These are phyloP conservation scores for Blyttiomyces sp. DNA, from an alignment of 371 early-diverging fungal species.

Conservation along the genomic window DNA sequence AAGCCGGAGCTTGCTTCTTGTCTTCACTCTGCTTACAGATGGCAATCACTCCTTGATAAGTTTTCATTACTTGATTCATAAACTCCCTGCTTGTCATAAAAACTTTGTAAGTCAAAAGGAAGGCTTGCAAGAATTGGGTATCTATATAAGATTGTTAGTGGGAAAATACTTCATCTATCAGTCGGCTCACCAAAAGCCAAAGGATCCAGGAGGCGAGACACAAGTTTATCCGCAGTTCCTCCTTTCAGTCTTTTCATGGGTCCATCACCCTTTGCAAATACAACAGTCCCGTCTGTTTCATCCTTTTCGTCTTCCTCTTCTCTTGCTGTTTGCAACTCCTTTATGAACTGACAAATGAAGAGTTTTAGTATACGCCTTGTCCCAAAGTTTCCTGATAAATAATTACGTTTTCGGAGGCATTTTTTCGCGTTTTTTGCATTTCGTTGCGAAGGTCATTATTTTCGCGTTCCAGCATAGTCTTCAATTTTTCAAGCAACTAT, in stretches of 20 bases:
- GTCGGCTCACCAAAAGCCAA: conserved; percentile 35
- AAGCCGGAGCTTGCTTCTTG: conserved; percentile 19
- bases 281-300: conserved; percentile 37
- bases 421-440: conserved; percentile 36
- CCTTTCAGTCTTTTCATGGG: conserved; percentile 40
- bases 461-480: conserved; percentile 39
- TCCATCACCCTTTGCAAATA: conserved; percentile 43
- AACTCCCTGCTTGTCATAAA: conserved; percentile 36
- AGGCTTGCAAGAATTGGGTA: conserved; percentile 46
- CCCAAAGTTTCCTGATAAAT: background rate
- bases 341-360: conserved; percentile 27
- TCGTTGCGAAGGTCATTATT: conserved; percentile 37
- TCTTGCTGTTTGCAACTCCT: conserved; percentile 30
- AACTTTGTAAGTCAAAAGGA: conserved; percentile 43
- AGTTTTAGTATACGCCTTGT: conserved; percentile 2
- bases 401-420: conserved; percentile 37
- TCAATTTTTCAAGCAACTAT: conserved; percentile 42
- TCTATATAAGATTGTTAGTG: conserved; percentile 25
- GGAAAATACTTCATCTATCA: background rate
- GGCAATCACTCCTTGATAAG: conserved; percentile 17
- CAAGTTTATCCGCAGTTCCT: conserved; percentile 44
- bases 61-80: conserved; percentile 30
- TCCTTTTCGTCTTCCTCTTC: conserved; percentile 45
- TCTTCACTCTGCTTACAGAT: conserved; percentile 14
- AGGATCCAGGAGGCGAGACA: conserved; percentile 52